These are phyloP conservation scores for Chamaecyparis obtusa DNA, from an alignment of 75 land plant species.

Conservation along the genomic window DNA sequence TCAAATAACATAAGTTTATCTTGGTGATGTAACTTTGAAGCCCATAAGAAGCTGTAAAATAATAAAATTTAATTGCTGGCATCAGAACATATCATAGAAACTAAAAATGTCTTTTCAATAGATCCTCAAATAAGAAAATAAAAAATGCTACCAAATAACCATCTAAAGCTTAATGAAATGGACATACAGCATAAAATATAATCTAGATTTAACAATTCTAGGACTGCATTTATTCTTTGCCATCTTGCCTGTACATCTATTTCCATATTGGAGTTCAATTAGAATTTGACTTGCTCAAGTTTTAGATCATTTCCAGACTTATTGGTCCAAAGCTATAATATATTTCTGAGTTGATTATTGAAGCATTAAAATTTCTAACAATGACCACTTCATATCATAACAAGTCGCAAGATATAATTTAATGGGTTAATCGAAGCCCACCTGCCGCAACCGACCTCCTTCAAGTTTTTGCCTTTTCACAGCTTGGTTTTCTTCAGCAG, in stretches of 20 bases:
- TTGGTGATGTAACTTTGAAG: not conserved
- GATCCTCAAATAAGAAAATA: not conserved
- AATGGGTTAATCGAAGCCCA: conserved; percentile 6
- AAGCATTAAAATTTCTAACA: not conserved
- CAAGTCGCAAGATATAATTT: not conserved
- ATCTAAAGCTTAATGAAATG: not conserved
- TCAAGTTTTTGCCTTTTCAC: conserved; percentile 85
- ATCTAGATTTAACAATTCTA: not conserved
- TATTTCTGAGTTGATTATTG: not conserved
- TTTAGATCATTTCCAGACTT: not conserved
- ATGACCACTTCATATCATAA: not conserved
- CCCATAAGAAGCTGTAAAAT: not conserved
- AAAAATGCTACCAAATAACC: not conserved
- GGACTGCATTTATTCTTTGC: not conserved
- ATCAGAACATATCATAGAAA: not conserved
- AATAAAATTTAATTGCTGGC: not conserved
- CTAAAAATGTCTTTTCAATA: not conserved
- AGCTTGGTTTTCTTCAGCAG: conserved; percentile 29
- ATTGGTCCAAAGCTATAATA: not conserved
- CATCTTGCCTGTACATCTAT: not conserved
- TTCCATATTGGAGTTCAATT: not conserved
- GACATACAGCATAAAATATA: not conserved
- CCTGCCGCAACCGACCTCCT: conserved; percentile 52
- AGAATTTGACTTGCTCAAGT: not conserved
- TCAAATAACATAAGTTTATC: not conserved